A percentile compares a stretch with the other conserved stretches of the same genome.
Conservation (phyloP, 805 yeast genomes). For the Spathaspora sp. region DNA sequence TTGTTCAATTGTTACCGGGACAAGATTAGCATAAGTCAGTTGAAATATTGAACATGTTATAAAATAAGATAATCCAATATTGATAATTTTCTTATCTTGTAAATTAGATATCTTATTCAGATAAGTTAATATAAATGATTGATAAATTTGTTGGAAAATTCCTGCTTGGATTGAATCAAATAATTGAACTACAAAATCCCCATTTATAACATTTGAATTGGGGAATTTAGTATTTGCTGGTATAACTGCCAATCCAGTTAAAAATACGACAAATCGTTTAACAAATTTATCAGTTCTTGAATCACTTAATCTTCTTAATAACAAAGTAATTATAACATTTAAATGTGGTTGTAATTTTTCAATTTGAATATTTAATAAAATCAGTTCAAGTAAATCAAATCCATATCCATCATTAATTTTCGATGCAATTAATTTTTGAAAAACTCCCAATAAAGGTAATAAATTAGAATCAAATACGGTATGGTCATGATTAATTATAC, state of each 20-base stretch:
- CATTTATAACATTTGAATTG: constrained; percentile 12
- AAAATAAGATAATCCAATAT: constrained; percentile 48
- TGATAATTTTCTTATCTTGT: constrained; percentile 52
- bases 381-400: constrained; percentile 74
- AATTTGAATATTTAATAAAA: constrained; percentile 57
- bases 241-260: constrained; percentile 25
- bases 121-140: constrained; percentile 52
- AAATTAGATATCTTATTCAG: constrained; percentile 46
- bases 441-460: constrained; percentile 90
- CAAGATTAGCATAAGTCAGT: constrained; percentile 17
- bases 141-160: constrained; percentile 48
- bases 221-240: constrained; percentile 3
- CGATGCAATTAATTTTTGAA: constrained; percentile 87
- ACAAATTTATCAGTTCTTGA: constrained; percentile 81
- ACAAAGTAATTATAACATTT: constrained; percentile 69
- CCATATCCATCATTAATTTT: constrained; percentile 78
- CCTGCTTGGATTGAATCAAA: constrained; percentile 72
- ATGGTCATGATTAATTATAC: constrained; percentile 54
- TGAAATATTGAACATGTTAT: constrained; percentile 16
- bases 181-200: constrained; percentile 54
- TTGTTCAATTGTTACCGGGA: constrained; percentile 29
- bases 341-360: constrained; percentile 48
- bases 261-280: constrained; percentile 63
- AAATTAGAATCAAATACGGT: constrained; percentile 38
- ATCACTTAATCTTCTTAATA: constrained; percentile 76